A percentile compares a stretch with the other conserved stretches of the same genome.
These are phyloP conservation scores for Ustilago xerochloae DNA, from an alignment of 1,284 basidiomycete species.

Conservation along the genomic window DNA sequence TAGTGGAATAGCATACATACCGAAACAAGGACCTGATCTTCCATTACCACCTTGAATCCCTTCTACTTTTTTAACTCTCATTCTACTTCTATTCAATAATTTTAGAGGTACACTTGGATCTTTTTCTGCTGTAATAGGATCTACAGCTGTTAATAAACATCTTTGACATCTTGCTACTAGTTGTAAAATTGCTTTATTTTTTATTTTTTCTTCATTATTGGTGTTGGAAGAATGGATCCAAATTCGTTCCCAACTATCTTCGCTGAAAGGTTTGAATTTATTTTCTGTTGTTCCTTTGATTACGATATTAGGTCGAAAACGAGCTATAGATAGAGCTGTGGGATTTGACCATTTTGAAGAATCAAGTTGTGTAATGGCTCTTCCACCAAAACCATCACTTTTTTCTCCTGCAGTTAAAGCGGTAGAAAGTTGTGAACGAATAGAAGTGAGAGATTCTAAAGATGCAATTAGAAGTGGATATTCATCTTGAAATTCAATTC, in stretches of 20 bases:
- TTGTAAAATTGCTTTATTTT: conserved; percentile 30
- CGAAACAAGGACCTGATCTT: conserved; percentile 52
- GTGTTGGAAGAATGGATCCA: conserved; percentile 27
- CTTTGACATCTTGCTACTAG: conserved; percentile 55
- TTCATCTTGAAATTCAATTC: conserved; percentile 58
- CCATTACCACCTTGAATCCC: conserved; percentile 23
- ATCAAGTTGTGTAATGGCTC: conserved; percentile 23
- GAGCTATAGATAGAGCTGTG: conserved; percentile 23
- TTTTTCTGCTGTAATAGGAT: conserved; percentile 48
- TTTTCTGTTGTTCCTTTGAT: neutral
- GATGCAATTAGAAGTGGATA: conserved; percentile 58
- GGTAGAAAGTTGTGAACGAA: conserved; percentile 33
- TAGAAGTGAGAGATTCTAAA: conserved; percentile 29
- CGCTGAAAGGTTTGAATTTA: conserved; percentile 36
- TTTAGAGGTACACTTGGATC: conserved; percentile 53
- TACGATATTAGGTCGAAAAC: conserved; percentile 59
- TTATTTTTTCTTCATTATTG: neutral
- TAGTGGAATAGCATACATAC: conserved; percentile 56
- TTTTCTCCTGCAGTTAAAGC: no score
- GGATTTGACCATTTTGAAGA: conserved; percentile 6
- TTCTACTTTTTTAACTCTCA: conserved; percentile 40
- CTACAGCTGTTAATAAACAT: conserved; percentile 55
- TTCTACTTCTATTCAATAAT: conserved; percentile 36
- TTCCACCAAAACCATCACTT: conserved; percentile 11
- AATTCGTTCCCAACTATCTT: conserved; percentile 53